These are phyloP conservation scores for Saccharomyces pastorianus DNA, from an alignment of 1,139 yeast genomes.

Conservation along the genomic window DNA sequence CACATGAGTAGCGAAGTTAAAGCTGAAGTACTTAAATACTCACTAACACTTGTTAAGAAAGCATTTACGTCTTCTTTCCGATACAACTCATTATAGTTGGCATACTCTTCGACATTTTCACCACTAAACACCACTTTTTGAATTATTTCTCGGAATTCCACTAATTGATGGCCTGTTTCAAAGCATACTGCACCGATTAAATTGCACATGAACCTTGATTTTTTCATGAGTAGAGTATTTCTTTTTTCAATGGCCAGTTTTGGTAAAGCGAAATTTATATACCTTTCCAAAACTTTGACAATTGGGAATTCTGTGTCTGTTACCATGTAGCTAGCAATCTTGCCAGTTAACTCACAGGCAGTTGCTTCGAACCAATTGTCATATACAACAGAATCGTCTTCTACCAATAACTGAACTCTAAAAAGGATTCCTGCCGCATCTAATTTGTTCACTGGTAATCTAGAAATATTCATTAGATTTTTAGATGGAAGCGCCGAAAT, in stretches of 20 bases:
- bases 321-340: conserved; percentile 9
- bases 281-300: background rate
- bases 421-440: conserved; percentile 43
- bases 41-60: background rate
- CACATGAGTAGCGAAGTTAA: background rate
- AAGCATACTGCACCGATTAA: background rate
- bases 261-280: background rate
- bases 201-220: background rate
- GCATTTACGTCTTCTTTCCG: background rate
- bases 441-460: conserved; percentile 38
- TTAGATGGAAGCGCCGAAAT: conserved; percentile 22
- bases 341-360: conserved; percentile 8
- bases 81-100: background rate
- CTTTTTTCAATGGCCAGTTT: background rate
- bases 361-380: conserved; percentile 11
- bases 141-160: background rate
- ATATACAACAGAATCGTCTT: conserved; percentile 16
- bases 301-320: conserved; percentile 3
- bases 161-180: background rate
- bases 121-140: background rate
- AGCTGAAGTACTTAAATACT: background rate
- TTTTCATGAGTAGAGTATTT: background rate
- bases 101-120: background rate
- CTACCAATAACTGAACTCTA: conserved; percentile 33
- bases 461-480: conserved; percentile 18